Evolutionary conservation across 2,329 filamentous ascomycete species (phyloP).

Genomic region (Blumeriella jaapii): DNA sequence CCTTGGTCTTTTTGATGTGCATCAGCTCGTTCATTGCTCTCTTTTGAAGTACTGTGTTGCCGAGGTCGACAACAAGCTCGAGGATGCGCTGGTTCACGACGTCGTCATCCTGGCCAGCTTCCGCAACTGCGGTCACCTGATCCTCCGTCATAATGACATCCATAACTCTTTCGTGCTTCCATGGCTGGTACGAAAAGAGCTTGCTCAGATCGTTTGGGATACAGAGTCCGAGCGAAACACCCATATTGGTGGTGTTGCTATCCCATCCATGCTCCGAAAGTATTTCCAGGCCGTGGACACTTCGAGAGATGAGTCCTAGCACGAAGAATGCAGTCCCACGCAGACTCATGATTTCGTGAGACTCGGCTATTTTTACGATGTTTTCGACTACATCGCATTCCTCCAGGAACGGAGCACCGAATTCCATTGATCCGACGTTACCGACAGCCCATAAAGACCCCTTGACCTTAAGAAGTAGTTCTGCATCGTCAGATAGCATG

Average conservation of each 20-base stretch:
- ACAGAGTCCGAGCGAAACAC: slow-evolving; percentile 76
- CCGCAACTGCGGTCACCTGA: slow-evolving; percentile 34
- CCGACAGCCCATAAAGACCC: slow-evolving; percentile 96
- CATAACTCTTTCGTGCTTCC: slow-evolving; percentile 32
- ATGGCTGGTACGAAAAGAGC: slow-evolving; percentile 60
- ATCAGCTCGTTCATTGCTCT: slow-evolving; percentile 72
- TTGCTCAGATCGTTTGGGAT: slow-evolving; percentile 69
- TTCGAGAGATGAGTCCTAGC: slow-evolving; percentile 81
- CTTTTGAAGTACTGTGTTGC: slow-evolving; percentile 87
- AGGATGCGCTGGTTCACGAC: slow-evolving; percentile 62
- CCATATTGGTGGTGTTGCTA: slow-evolving; percentile 72
- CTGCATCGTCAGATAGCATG: slow-evolving; percentile 72
- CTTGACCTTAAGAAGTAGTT: slow-evolving; percentile 86
- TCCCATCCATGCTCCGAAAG: slow-evolving; percentile 87
- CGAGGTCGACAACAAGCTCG: slow-evolving; percentile 74
- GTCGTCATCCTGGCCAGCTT: slow-evolving; percentile 43
- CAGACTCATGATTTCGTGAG: slow-evolving; percentile 80
- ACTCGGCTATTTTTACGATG: slow-evolving; percentile 80
- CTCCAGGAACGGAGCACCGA: slow-evolving; percentile 89
- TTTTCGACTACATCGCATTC: slow-evolving; percentile 76
- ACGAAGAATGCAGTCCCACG: slow-evolving; percentile 96
- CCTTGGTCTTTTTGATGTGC: slow-evolving; percentile 66
- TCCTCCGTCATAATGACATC: slow-evolving; percentile 31
- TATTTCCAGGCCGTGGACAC: slow-evolving; percentile 84
- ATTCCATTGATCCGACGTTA: slow-evolving; percentile 96